Evolutionary conservation across 371 early-diverging fungal genomes (phyloP).

Genomic region (Dentiscutata heterogama): DNA sequence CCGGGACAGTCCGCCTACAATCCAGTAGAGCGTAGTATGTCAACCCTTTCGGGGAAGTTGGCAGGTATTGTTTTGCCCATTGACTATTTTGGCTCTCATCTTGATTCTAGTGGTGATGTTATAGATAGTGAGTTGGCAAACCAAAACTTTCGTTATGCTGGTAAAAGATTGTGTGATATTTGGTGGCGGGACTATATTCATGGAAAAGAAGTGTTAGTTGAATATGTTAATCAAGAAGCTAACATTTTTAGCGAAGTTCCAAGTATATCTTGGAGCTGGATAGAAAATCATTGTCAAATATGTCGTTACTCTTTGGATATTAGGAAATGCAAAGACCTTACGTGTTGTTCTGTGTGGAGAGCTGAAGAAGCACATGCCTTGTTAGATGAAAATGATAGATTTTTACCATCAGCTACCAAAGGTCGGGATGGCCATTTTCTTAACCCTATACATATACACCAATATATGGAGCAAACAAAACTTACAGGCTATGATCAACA

Average conservation of each 20-base stretch:
- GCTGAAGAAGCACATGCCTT: background rate
- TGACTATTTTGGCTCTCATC: background rate
- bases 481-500: background rate
- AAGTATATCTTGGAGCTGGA: too few relatives aligned
- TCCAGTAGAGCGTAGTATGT: background rate
- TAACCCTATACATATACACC: background rate
- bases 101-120: background rate
- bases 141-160: background rate
- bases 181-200: background rate
- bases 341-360: background rate
- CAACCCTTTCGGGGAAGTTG: background rate
- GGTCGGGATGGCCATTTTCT: background rate
- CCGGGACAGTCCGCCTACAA: background rate
- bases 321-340: too few relatives aligned
- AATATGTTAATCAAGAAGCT: background rate
- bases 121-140: background rate
- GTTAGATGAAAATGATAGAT: background rate
- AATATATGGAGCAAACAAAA: background rate
- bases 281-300: too few relatives aligned
- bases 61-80: background rate
- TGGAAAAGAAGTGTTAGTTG: background rate
- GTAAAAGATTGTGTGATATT: too few relatives aligned
- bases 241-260: background rate
- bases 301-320: too few relatives aligned
- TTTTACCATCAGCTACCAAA: slow-evolving; percentile 13